Evolutionary conservation across 1,284 basidiomycete species (phyloP), one percentile per base, ranked within the genome.

Genomic region (Apiotrichum sp.): DNA sequence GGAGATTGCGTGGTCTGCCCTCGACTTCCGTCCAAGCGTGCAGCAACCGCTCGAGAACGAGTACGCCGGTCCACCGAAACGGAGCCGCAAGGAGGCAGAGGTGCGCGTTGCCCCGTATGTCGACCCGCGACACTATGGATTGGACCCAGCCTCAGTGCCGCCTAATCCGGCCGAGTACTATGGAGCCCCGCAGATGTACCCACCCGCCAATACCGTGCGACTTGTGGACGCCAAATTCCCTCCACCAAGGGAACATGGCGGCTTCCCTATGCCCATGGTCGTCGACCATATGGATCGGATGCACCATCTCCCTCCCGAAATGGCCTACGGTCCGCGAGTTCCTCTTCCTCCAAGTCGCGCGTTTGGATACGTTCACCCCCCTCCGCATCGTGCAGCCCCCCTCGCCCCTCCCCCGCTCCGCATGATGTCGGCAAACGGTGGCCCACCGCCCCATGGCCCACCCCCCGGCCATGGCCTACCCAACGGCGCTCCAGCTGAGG

Each of bases 41-140:
- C 43, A 52, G 14, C 51, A 50, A n/a, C 47, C 55, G 57, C 39
- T 53, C 6, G 55, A 59, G 51, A 62, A 62, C 51, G 61, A 62
- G 38, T 62, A 59, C 22, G 58, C 61, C 1, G 40, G 52, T 5
- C 61, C 57, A 9, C 53, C 58, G 1, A 59, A 59, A 43, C 52
- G 58, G 22, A 59, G 57, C 40, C 49, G 61, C 7, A 62, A 62
- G 36, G 52, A 50, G 3, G 22, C 22, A 22, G 22, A 22, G 22
- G 11, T 45, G 22, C 32, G 31, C 22, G 16, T 22, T 34, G 3
- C 29, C 3, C 49, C 49, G 16, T 2, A 11, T 6, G n/a, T 6
- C 13, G 10, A 8, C 22, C 4, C 36, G 10, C 11, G 38, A 5
- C 1, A 3, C 38, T 10, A 14, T 34, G 22, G 5, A 22, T 29